Evolutionary conservation across 2,329 filamentous ascomycete species (phyloP), one percentile per base, ranked within the genome.

Genomic region (Sarocladium brachiariae): DNA sequence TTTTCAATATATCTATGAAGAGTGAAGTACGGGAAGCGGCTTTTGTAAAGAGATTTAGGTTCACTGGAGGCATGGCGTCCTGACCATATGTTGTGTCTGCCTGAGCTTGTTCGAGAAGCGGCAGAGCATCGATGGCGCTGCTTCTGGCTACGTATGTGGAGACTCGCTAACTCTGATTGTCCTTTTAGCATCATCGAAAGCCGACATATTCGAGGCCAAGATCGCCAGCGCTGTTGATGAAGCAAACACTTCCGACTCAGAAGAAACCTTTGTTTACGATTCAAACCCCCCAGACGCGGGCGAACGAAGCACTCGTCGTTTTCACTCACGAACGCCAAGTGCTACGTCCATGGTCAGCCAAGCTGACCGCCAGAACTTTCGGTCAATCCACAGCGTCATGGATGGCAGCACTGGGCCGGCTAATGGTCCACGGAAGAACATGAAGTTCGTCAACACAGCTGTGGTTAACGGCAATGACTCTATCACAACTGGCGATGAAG

Each of bases 231-330:
- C 92, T 8, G 90, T 99, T 49, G 92, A 97, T 64, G 91, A 97
- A 66, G 90, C 89, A 39, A 88, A 96, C 66, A 95, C 92, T 11
- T 96, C 92, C 6, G 93, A 99, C 65, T 97, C 92, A 1, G 93
- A 96, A 61, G 93, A 97, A 68, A 97, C 93, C 0, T 99, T 97
- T 67, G 93, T 99, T 14, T 99, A 99, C 70, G 93, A 99, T 67
- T 97, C 93, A 23, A 99, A 99, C 62, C 93, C 92, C 9, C 87
- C 89, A 49, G 83, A 86, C 57, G 68, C 64, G 47, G 74, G 71
- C 46, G 80, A 84, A 50, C 74, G 81, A 35, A 56, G 62, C 31
- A 79, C 79, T n/a, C 80, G 82, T 55, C 81, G 90, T 54, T 89
- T 92, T 66, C 92, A 97, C 69, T 97, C 92, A 18, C 83, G 93